Conservation (phyloP, 1,139 yeast species). For the Saccharomyces uvarum region DNA sequence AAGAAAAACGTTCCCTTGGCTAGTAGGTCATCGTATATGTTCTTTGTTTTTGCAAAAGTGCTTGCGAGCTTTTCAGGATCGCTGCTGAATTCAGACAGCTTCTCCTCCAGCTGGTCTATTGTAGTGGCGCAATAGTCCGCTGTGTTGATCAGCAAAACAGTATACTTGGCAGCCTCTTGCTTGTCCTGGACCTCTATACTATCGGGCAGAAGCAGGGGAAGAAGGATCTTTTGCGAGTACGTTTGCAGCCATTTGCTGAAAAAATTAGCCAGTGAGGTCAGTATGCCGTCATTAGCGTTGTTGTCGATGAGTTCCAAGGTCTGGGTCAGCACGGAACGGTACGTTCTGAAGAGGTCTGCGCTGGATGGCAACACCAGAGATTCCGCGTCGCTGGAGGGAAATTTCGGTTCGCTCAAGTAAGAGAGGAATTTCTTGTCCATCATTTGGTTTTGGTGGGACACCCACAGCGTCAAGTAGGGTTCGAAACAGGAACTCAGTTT, state of each 20-base stretch:
- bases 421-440: slow-evolving; percentile 56
- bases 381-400: slow-evolving; percentile 34
- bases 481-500: slow-evolving; percentile 70
- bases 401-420: slow-evolving; percentile 44
- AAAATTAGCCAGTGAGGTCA: slow-evolving; percentile 43
- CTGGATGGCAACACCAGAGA: slow-evolving; percentile 73
- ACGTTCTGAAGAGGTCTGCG: slow-evolving; percentile 74
- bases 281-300: slow-evolving; percentile 21
- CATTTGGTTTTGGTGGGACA: slow-evolving; percentile 69
- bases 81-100: slow-evolving; percentile 45
- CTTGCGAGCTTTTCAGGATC: slow-evolving; percentile 34
- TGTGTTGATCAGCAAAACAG: slow-evolving; percentile 73
- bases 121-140: slow-evolving; percentile 84
- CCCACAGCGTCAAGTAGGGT: slow-evolving; percentile 79
- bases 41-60: slow-evolving; percentile 50
- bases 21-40: slow-evolving; percentile 50
- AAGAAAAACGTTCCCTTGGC: slow-evolving; percentile 52
- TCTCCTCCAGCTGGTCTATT: slow-evolving; percentile 65
- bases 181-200: slow-evolving; percentile 34
- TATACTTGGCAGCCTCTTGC: slow-evolving; percentile 54
- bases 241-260: slow-evolving; percentile 62
- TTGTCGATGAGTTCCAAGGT: slow-evolving; percentile 52
- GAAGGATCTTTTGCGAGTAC: slow-evolving; percentile 55
- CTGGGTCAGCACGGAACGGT: slow-evolving; percentile 66
- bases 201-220: slow-evolving; percentile 45